Percentiles rank a stretch among this genome's conserved stretches.
These are phyloP conservation scores for Tephrocybe sp. DNA, from an alignment of 768 basidiomycete species.

Conservation along the genomic window DNA sequence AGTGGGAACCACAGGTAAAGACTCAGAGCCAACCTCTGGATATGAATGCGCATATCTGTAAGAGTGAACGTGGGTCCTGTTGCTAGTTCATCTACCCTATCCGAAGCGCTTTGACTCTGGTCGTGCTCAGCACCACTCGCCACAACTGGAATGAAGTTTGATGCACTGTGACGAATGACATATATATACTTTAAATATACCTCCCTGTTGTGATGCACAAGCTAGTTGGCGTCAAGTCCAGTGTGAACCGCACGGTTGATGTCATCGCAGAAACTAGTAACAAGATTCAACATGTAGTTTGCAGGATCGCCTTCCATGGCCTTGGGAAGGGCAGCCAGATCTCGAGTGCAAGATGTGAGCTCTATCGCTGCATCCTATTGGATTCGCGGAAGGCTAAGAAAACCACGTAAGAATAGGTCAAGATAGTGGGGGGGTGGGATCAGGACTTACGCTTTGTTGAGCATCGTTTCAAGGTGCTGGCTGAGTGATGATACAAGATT, in stretches of 20 bases:
- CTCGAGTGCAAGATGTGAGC: slow-evolving; percentile 23
- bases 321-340: slow-evolving; percentile 26
- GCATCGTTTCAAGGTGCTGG: slow-evolving; percentile 31
- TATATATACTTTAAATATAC: slow-evolving; percentile 26
- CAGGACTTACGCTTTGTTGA: slow-evolving; percentile 24
- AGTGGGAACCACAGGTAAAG: background rate
- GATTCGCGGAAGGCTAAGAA: slow-evolving; percentile 27
- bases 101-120: background rate
- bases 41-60: slow-evolving; percentile 29
- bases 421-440: background rate
- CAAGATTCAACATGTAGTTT: slow-evolving; percentile 30
- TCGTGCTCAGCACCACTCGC: background rate
- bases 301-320: slow-evolving; percentile 31
- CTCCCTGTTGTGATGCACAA: slow-evolving; percentile 29
- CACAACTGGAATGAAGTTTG: slow-evolving; percentile 30
- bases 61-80: slow-evolving; percentile 22
- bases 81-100: slow-evolving; percentile 15
- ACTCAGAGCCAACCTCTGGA: slow-evolving; percentile 22
- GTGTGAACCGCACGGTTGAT: slow-evolving; percentile 27
- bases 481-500: slow-evolving; percentile 33
- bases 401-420: background rate
- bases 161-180: slow-evolving; percentile 29
- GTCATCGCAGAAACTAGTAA: slow-evolving; percentile 30
- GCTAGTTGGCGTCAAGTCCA: slow-evolving; percentile 16
- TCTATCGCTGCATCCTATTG: slow-evolving; percentile 20